Evolutionary conservation across 2,329 filamentous ascomycete genomes (phyloP), one percentile per base, ranked within the genome.

Genomic region (Scleromitrula shiraiana): DNA sequence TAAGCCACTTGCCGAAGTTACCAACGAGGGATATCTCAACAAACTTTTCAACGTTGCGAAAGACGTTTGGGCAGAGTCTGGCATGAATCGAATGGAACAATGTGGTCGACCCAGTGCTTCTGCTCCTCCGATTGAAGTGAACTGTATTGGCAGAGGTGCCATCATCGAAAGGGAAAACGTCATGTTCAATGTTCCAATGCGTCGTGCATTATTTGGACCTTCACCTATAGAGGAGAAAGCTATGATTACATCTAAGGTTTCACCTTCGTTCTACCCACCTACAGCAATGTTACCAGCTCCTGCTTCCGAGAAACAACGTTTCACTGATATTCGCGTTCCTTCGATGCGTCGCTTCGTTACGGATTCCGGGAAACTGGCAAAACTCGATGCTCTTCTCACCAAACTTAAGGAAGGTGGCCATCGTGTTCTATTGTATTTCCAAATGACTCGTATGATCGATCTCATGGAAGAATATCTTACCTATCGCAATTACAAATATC

Each of bases 371-470:
- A 98, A 98, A 71, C 78, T 98, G 51, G 90, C 89, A 39, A 88
- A 89, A 63, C 74, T 98, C 42, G 93, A 98, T 64, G 76, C 87
- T 56, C 74, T 98, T 15, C 76, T 98, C 12, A 86, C 86, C 64
- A 78, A 89, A 65, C 82, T 98, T 61, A 98, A 97, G 75, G 85
- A 88, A 53, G 87, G 85, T 54, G 86, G 86, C 29, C 93, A 98
- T 60, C 89, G 93, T 62, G 93, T 98, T 19, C 74, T 98, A 46
- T 74, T 98, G 17, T 98, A 98, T 75, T 98, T 98, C 86, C 93
- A 98, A 74, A 98, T 98, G 93, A 98, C 93, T 4, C 86, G 88
- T 63, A 98, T 98, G 93, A 97, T 98, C 63, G 91, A 98, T 65
- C 74, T 98, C 52, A 97, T 97, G 87, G 93, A 98, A 67, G 93